These are phyloP conservation scores for Aspergillus mulundensis DNA, from an alignment of 495 filamentous ascomycete species.

Conservation along the genomic window DNA sequence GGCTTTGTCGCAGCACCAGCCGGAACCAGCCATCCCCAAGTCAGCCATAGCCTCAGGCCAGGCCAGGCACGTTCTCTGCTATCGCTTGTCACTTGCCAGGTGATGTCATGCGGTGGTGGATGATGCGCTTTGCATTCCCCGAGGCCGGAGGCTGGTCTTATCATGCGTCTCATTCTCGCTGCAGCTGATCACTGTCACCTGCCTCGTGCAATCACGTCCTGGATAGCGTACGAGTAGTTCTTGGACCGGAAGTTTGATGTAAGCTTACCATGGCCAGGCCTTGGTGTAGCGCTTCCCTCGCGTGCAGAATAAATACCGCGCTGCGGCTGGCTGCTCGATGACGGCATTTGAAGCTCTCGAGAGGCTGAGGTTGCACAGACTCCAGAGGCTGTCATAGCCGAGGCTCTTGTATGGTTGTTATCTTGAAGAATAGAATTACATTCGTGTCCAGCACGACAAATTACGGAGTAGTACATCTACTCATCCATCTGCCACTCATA, in stretches of 20 bases:
- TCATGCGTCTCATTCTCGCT: background rate
- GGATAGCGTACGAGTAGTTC: background rate
- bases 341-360: background rate
- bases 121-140: constrained; percentile 1
- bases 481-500: constrained; percentile 97
- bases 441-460: constrained; percentile 20
- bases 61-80: constrained; percentile 14
- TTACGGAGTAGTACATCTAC: constrained; percentile 26
- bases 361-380: too few relatives aligned
- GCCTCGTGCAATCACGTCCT: background rate
- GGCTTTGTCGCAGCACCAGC: background rate
- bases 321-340: background rate
- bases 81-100: constrained; percentile 10
- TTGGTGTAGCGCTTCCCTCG: background rate
- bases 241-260: background rate
- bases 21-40: constrained; percentile 12
- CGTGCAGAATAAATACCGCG: background rate
- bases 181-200: constrained; percentile 2
- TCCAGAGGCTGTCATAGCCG: background rate
- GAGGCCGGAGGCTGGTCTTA: background rate
- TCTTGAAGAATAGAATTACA: background rate
- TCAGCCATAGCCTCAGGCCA: constrained; percentile 13
- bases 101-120: constrained; percentile 8
- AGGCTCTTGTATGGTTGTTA: background rate
- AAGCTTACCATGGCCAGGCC: background rate